phyloP scores from a whole-genome alignment of 495 filamentous ascomycete species.

The Cercophora newfieldiana region DNA sequence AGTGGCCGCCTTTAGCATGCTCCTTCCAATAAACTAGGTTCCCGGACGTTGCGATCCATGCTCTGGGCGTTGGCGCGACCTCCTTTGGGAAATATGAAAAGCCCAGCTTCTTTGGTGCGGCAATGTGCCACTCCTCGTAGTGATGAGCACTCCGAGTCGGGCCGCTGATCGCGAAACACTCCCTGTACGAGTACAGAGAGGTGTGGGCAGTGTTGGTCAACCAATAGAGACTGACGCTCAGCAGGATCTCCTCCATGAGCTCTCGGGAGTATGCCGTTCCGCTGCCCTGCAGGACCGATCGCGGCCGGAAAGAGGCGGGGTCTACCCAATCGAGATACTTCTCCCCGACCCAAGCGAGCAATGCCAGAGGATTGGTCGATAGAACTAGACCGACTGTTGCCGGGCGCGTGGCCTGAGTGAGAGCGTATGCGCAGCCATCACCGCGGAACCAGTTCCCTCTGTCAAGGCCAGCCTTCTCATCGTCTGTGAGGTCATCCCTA shows the following conservation, averaged over 20 bases:
- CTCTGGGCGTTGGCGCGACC: slow-evolving; percentile 48
- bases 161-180: slow-evolving; percentile 43
- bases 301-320: slow-evolving; percentile 17
- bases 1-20: slow-evolving; percentile 59
- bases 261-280: slow-evolving; percentile 11
- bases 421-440: slow-evolving; percentile 52
- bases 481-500: slow-evolving; percentile 12
- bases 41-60: slow-evolving; percentile 49
- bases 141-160: background rate
- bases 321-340: slow-evolving; percentile 68
- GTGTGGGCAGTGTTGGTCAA: slow-evolving; percentile 59
- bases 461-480: slow-evolving; percentile 17
- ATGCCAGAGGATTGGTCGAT: slow-evolving; percentile 56
- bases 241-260: slow-evolving; percentile 55
- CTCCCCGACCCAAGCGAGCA: slow-evolving; percentile 71
- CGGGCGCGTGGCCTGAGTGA: slow-evolving; percentile 58
- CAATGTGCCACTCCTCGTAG: slow-evolving; percentile 14
- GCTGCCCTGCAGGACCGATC: background rate
- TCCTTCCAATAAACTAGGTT: slow-evolving; percentile 24
- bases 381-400: slow-evolving; percentile 61
- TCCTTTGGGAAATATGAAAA: slow-evolving; percentile 61
- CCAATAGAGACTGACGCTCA: slow-evolving; percentile 63
- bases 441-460: slow-evolving; percentile 17
- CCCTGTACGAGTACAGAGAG: slow-evolving; percentile 49
- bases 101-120: slow-evolving; percentile 55